Conservation (phyloP, 306 rosid genomes). For the Acacia crassicarpa region DNA sequence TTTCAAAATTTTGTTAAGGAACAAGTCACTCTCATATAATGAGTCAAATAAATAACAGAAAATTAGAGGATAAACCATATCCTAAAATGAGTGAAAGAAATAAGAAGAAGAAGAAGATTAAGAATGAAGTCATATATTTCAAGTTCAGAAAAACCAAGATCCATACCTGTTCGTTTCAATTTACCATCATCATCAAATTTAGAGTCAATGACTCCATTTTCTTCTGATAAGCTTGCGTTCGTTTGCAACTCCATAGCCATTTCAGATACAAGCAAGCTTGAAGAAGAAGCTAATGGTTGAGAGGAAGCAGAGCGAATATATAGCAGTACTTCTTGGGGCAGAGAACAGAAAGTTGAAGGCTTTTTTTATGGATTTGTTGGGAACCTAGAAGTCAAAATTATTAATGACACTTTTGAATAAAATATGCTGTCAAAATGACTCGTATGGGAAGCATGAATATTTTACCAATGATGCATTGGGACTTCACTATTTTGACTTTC, state of each 20-base stretch:
- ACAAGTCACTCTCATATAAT: not conserved
- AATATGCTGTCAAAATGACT: not conserved
- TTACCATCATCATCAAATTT: conserved; percentile 50
- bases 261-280: not conserved
- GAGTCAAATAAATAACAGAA: no score
- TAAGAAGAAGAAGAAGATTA: not conserved
- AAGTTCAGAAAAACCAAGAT: not conserved
- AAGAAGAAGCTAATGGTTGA: not conserved
- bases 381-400: not conserved
- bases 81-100: not conserved
- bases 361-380: not conserved
- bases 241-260: conserved; percentile 7
- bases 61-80: not conserved
- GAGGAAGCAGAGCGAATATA: not conserved
- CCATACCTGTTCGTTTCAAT: conserved; percentile 39
- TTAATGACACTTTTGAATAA: not conserved
- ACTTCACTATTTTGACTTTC: not conserved
- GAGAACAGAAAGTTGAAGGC: not conserved
- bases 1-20: not conserved
- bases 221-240: not conserved
- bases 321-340: not conserved
- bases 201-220: not conserved
- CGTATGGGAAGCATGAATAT: not conserved
- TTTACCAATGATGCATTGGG: not conserved
- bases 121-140: not conserved